Base-by-base conservation (phyloP, 495 filamentous ascomycete genomes). In the Penicillium arizonense region DNA sequence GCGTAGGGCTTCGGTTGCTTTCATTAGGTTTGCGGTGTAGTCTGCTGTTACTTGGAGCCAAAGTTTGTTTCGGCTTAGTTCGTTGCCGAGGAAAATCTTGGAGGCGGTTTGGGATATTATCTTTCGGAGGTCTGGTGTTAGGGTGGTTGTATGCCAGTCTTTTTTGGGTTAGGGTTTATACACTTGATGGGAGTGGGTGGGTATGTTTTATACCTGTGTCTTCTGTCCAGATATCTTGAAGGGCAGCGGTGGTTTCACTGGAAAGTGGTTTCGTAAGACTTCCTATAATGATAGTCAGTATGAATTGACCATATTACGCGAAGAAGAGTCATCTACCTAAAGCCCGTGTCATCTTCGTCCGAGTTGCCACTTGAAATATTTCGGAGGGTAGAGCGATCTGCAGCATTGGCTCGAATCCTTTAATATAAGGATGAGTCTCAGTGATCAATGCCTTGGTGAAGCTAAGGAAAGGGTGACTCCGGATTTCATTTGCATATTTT, bases 101-200 rank as follows among this genome's bases (percentile, higher is more conserved):
- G 77, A 77, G 0, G 81, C 80, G 10, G 79, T 57, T 13, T 70
- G 72, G 30, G 78, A 78, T 3, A 84, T 73, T 5, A 82, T 73
- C 24, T 47, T 47, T 0, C 44, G 42, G 41, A 59, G 38, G 33
- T 10, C 52, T 12, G 26, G 14, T 28, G 51, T 44, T 7, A 52
- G 18, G 68, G 61, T 2, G 55, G 70, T 20, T 60, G 68, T 7
- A 62, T 77, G 40, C 75, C 53, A 52, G 70, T 65, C 33, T 68
- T 3, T 53, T 59, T 23, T 39, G n/a, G 20, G 9, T 42, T 9
- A 50, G 16, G 5, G 0, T 5, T 2, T 12, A 7, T 23, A 5
- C 11, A 12, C 32, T 41, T 12, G 26, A 5, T 10, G 30, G 10
- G 23, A 4, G 28, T 52, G 10, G 16, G 13, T 3, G 10, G 12